These are phyloP conservation scores for Phytophthora sp. DNA, from an alignment of 352 stramenopile genomes.

Conservation along the genomic window DNA sequence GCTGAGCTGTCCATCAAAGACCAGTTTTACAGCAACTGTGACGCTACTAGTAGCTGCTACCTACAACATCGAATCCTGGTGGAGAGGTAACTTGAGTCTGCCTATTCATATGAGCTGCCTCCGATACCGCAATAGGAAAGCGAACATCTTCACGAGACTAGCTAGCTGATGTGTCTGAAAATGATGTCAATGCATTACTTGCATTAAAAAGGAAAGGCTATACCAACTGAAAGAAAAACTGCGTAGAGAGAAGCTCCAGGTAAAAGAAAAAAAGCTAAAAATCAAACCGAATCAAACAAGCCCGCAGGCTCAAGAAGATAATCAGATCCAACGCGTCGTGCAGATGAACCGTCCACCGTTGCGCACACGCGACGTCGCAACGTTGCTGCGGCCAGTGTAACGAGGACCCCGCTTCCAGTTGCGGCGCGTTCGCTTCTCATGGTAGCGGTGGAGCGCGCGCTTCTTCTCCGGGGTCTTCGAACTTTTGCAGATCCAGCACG, in stretches of 20 bases:
- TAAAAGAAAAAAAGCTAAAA: conserved; percentile 31
- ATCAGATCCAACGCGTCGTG: conserved; percentile 83
- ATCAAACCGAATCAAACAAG: conserved; percentile 42
- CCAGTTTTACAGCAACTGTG: too few species aligned
- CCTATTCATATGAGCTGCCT: too few species aligned
- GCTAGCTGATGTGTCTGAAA: too few species aligned
- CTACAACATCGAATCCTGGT: too few species aligned
- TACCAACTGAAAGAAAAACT: conserved; percentile 43
- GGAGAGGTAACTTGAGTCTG: too few species aligned
- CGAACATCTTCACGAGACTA: too few species aligned
- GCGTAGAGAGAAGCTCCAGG: conserved; percentile 40
- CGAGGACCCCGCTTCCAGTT: conserved; percentile 87
- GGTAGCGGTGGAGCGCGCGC: conserved; percentile 81
- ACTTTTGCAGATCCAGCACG: conserved; percentile 91
- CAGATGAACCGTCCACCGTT: conserved; percentile 86
- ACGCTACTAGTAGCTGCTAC: too few species aligned
- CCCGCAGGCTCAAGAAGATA: conserved; percentile 28
- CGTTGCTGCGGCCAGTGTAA: conserved; percentile 80
- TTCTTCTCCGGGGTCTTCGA: conserved; percentile 83
- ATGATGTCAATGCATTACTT: conserved; percentile 42
- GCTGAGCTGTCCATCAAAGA: too few species aligned
- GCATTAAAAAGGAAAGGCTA: conserved; percentile 27
- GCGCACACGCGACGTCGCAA: conserved; percentile 80
- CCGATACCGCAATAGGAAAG: too few species aligned
- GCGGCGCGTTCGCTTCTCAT: conserved; percentile 80